Evolutionary conservation across 495 filamentous ascomycete genomes (phyloP).

Genomic region (Xylaria palmicola): DNA sequence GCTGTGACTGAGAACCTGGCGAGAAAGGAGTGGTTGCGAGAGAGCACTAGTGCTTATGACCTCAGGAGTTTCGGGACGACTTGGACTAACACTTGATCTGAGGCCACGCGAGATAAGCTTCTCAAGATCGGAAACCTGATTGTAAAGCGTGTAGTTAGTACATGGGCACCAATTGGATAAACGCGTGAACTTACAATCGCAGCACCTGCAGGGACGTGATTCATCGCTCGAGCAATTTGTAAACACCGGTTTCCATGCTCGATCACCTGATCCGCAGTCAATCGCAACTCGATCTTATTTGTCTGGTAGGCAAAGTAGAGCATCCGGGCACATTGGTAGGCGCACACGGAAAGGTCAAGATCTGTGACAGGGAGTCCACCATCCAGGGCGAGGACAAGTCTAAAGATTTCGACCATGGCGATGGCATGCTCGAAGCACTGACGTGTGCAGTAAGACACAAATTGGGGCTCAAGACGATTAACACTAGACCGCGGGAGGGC

Average conservation of each 20-base stretch:
- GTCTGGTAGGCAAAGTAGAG: slow-evolving; percentile 32
- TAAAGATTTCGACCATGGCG: slow-evolving; percentile 50
- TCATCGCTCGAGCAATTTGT: slow-evolving; percentile 32
- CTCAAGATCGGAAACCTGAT: slow-evolving; percentile 46
- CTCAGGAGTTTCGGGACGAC: slow-evolving; percentile 22
- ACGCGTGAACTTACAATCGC: slow-evolving; percentile 37
- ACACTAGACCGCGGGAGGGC: slow-evolving; percentile 37
- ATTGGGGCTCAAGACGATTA: slow-evolving; percentile 38
- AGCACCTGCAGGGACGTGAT: slow-evolving; percentile 34
- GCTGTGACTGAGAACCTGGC: slow-evolving; percentile 18
- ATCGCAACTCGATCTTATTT: slow-evolving; percentile 19
- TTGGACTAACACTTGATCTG: slow-evolving; percentile 12
- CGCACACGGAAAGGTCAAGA: slow-evolving; percentile 47
- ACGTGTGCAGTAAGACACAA: slow-evolving; percentile 37
- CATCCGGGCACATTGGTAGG: slow-evolving; percentile 47
- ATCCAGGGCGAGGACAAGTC: slow-evolving; percentile 38
- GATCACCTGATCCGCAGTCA: slow-evolving; percentile 28
- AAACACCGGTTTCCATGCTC: slow-evolving; percentile 32
- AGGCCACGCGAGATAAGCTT: slow-evolving; percentile 41
- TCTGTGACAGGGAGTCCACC: slow-evolving; percentile 44
- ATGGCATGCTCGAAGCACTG: slow-evolving; percentile 48
- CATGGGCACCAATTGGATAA: too few relatives aligned
- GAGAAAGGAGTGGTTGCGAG: slow-evolving; percentile 20
- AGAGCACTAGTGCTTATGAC: slow-evolving; percentile 14
- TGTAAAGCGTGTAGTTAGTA: neutral